Evolutionary conservation across 2,329 filamentous ascomycete genomes (phyloP), one percentile per base, ranked within the genome.

Genomic region (Delphinella strobiligena): DNA sequence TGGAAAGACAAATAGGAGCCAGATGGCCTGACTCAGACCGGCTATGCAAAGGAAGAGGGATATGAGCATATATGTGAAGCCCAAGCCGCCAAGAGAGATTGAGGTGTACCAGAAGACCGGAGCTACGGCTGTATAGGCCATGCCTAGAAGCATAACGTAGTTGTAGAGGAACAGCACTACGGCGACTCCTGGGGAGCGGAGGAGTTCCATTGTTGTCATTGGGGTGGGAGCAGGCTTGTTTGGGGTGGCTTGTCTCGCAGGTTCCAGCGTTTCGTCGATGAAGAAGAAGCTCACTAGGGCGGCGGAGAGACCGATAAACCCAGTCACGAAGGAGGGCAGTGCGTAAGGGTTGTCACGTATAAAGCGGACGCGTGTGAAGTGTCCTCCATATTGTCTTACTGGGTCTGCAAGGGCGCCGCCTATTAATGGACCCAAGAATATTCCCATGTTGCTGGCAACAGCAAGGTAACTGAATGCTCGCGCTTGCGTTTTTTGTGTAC

Each of bases 381-480:
- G 38, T 0, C 60, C 49, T 1, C 76, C 71, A 50, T 80, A 86
- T 54, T 81, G 75, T 4, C 61, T 51, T 0, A 71, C 76, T 1
- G 83, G 84, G 24, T 82, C 71, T 9, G 81, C 78, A 1, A 91
- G 67, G 1, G 64, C 66, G 38, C 82, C 84, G 31, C 82, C 66
- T 15, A 86, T 52, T 7, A 84, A 51, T 2, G 82, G 81, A 0
- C 83, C 84, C 2, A 85, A 19, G 42, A 85, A 76, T 33, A 89
- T 76, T 3, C 84, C 84, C 7, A 88, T 16, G 47, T 89, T 89
- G 4, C 76, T 75, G 0, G 72, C 67, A 52, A 89, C 84, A 8
- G 82, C 80, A 53, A 88, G 88, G 66, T 76, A 82, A 51, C 78
- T 78, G 52, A 88, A 91, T 0, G 79, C 76, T 19, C 69, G 63